These are phyloP conservation scores for Trichoderma polysporum DNA, from an alignment of 2,329 filamentous ascomycete genomes.

Conservation along the genomic window DNA sequence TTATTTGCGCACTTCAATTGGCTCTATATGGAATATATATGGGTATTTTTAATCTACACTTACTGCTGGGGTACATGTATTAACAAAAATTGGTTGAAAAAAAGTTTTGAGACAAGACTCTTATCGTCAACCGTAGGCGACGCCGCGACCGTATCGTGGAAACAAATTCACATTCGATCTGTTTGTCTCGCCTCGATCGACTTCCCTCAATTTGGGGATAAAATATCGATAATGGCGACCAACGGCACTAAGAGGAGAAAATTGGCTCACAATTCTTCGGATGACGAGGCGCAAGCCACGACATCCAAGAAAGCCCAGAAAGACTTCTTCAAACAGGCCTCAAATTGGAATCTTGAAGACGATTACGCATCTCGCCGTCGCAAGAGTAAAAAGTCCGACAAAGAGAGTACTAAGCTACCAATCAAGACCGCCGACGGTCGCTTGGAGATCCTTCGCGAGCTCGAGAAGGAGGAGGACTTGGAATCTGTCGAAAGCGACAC, in stretches of 20 bases:
- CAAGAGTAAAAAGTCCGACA: conserved; percentile 73
- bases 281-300: conserved; percentile 42
- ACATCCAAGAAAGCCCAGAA: conserved; percentile 49
- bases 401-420: conserved; percentile 73
- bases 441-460: conserved; percentile 58
- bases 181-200: background rate
- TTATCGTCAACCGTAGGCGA: background rate
- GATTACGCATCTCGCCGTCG: conserved; percentile 80
- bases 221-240: conserved; percentile 43
- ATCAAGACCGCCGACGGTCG: conserved; percentile 82
- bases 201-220: background rate
- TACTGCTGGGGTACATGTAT: conserved; percentile 23
- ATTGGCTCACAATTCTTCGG: conserved; percentile 52
- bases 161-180: conserved; percentile 2
- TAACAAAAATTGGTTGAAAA: conserved; percentile 28
- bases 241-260: conserved; percentile 58
- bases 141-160: background rate
- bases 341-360: conserved; percentile 88
- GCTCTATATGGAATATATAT: rapidly evolving
- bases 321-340: conserved; percentile 70
- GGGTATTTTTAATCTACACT: background rate
- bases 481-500: conserved; percentile 55
- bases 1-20: rapidly evolving
- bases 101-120: conserved; percentile 16
- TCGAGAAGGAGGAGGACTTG: conserved; percentile 61